These are phyloP conservation scores for Acanthochlamys bracteata DNA, from an alignment of 106 monocot species.

Conservation along the genomic window DNA sequence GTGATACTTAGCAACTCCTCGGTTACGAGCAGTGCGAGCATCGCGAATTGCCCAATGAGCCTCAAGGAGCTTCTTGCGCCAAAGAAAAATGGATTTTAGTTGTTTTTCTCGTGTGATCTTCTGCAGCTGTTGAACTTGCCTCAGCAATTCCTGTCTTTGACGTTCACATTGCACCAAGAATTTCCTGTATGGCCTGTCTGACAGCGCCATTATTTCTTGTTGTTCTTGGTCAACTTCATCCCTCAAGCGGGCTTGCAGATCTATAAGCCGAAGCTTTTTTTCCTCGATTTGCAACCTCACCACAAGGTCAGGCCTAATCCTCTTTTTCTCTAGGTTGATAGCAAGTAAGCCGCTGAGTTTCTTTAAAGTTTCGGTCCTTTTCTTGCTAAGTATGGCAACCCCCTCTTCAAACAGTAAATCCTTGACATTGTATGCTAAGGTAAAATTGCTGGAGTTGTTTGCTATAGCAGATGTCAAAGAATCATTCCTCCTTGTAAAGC, in stretches of 20 bases:
- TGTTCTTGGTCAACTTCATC: slow-evolving; percentile 83
- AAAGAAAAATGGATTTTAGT: slow-evolving; percentile 79
- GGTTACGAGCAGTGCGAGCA: slow-evolving; percentile 74
- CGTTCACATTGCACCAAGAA: slow-evolving; percentile 89
- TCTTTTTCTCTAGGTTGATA: slow-evolving; percentile 70
- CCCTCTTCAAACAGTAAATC: slow-evolving; percentile 85
- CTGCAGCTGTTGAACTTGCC: slow-evolving; percentile 84
- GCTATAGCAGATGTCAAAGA: slow-evolving; percentile 25
- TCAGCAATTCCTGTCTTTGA: slow-evolving; percentile 57
- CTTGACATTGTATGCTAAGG: slow-evolving; percentile 64
- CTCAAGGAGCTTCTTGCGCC: slow-evolving; percentile 96
- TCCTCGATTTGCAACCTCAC: slow-evolving; percentile 86
- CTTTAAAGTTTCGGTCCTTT: slow-evolving; percentile 56
- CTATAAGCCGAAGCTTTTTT: slow-evolving; percentile 76
- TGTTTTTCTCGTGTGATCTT: slow-evolving; percentile 67
- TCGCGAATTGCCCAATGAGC: slow-evolving; percentile 94
- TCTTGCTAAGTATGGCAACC: slow-evolving; percentile 53
- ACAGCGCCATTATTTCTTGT: slow-evolving; percentile 94
- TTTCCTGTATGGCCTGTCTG: slow-evolving; percentile 77
- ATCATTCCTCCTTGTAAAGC: slow-evolving; percentile 67
- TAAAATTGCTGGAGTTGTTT: slow-evolving; percentile 49
- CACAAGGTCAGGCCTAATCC: slow-evolving; percentile 82
- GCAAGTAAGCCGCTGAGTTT: slow-evolving; percentile 73
- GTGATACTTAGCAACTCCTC: slow-evolving; percentile 92
- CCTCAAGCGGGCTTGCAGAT: slow-evolving; percentile 75